phyloP scores from a whole-genome alignment of 768 basidiomycete species.

The Serendipita indica region DNA sequence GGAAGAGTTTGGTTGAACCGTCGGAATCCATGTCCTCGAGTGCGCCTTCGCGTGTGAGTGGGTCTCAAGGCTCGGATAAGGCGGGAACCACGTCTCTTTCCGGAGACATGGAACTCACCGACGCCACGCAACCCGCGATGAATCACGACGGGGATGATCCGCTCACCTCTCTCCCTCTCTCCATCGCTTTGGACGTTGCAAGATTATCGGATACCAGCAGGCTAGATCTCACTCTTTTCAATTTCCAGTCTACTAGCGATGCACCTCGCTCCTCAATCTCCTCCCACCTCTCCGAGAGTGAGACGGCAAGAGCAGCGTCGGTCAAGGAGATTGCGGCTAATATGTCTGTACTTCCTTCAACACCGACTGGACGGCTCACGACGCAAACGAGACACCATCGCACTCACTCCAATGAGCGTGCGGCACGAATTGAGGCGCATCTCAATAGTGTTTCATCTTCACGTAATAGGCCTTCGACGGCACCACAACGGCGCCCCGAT shows the following conservation, averaged over 20 bases:
- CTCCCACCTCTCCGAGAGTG: not conserved
- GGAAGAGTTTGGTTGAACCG: not conserved
- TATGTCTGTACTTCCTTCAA: not conserved
- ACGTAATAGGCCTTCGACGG: not conserved
- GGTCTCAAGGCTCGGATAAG: no score
- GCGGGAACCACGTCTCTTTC: no score
- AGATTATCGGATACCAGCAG: slow-evolving; percentile 1
- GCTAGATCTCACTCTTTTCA: not conserved
- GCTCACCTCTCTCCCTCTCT: not conserved
- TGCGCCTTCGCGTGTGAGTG: no score
- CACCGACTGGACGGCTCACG: not conserved
- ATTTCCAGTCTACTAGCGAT: not conserved
- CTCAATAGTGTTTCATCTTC: slow-evolving; percentile 2
- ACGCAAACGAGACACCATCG: not conserved
- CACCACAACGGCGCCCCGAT: not conserved
- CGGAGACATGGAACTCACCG: no score
- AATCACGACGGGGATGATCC: no score
- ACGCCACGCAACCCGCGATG: no score
- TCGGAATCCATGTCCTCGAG: no score
- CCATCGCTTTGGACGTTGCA: not conserved
- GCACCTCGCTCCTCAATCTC: not conserved
- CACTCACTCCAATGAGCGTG: not conserved
- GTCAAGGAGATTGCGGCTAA: slow-evolving; percentile 2
- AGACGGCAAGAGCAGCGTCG: not conserved
- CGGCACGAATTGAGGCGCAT: slow-evolving; percentile 5